Base-by-base conservation (phyloP, 768 basidiomycete species). In the Lyophyllum semitale region DNA sequence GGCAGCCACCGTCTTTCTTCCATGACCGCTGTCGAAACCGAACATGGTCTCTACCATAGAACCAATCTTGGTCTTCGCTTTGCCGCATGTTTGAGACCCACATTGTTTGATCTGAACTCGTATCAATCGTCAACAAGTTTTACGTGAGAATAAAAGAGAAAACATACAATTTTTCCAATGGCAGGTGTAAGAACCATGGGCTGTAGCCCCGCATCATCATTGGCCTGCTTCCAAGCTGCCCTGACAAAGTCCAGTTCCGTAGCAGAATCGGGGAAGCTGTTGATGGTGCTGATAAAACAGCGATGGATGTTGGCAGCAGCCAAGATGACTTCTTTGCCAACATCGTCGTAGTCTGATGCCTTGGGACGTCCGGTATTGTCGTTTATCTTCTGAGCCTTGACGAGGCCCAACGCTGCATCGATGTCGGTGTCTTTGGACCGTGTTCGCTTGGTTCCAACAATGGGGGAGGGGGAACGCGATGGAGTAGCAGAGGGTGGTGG, bases 21-120 rank as follows among this genome's bases (percentile, higher is more conserved):
- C 62, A 4, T 53, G 51, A 8, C 64, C 66, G 37, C 55, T 64
- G 20, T 59, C 43, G 38, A 68, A 69, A 12, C 63, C 59, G 26
- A 60, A 67, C 7, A 57, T 32, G 4, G 57, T 46, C 33, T 67
- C 63, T 1, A 61, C 55, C n/a, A 67, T 37, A 0, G 48, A 17
- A 1, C 48, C 23, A 2, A 56, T 49, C 52, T 63, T 63, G 4
- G 59, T 47, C 48, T 67, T 68, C 22, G 63, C 53, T 44, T 65
- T 61, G 5, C 66, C 60, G 4, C 60, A 58, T 18, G 63, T 48
- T 32, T 68, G 67, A 2, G 57, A 50, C 2, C 60, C 64, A 29
- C 63, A 60, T 12, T 45, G 32, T 8, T 57, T 22, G 27, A 62
- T 59, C 59, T 63, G 12, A 46, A 35, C 9, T n/a, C n/a, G 17